These are phyloP conservation scores for Solanum chilense DNA, from an alignment of 257 asterid genomes.

Conservation along the genomic window DNA sequence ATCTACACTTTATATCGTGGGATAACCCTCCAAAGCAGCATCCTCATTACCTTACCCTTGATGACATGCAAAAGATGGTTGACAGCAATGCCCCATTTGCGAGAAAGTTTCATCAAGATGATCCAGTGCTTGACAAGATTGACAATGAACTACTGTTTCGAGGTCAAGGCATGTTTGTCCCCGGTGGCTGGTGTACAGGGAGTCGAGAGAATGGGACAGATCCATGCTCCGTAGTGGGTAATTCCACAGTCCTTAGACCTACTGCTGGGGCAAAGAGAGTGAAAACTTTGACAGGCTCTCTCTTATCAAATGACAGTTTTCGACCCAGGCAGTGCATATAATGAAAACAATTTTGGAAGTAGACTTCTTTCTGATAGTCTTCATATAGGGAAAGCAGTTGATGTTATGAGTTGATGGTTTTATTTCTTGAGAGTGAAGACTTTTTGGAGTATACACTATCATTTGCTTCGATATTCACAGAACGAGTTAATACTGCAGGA, in stretches of 20 bases:
- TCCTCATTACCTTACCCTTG: conserved; percentile 27
- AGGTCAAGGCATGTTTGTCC: conserved; percentile 54
- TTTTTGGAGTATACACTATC: neutral
- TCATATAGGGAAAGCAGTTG: neutral
- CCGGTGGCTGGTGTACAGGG: conserved; percentile 88
- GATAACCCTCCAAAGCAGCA: conserved; percentile 62
- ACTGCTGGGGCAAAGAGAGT: conserved; percentile 68
- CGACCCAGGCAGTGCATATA: conserved; percentile 66
- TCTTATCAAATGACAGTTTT: conserved; percentile 46
- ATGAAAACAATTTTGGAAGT: conserved; percentile 1
- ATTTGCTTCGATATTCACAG: neutral
- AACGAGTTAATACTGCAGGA: neutral
- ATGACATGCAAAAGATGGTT: conserved; percentile 68
- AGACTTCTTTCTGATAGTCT: neutral
- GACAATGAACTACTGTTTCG: conserved; percentile 60
- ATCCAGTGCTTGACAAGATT: conserved; percentile 63
- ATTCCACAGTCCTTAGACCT: conserved; percentile 58
- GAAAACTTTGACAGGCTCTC: conserved; percentile 43
- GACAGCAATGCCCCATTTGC: conserved; percentile 84
- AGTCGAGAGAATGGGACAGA: conserved; percentile 49
- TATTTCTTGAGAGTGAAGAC: neutral
- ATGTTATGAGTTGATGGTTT: neutral
- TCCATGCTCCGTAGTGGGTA: conserved; percentile 63
- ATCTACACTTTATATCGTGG: conserved; percentile 89
- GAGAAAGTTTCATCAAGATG: conserved; percentile 67